phyloP scores from a whole-genome alignment of 176 grass and related monocot genomes.

The Tillandsia fasciculata region DNA sequence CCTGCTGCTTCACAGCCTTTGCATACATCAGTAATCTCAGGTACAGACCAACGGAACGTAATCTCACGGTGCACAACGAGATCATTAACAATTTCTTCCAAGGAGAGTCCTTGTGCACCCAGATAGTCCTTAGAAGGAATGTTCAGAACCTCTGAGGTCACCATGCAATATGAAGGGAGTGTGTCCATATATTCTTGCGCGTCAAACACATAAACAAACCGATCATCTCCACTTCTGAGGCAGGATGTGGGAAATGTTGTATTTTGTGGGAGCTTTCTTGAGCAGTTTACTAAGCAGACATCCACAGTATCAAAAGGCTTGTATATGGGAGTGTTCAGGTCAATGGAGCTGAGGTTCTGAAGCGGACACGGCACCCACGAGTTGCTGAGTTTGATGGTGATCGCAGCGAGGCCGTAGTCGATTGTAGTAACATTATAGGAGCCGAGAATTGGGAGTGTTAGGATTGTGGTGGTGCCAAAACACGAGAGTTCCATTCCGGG shows the following conservation, averaged over 20 bases:
- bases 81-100: not conserved
- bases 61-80: constrained; percentile 20
- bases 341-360: constrained; percentile 14
- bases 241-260: no score
- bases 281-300: constrained; percentile 23
- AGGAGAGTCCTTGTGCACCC: not conserved
- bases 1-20: constrained; percentile 12
- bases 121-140: constrained; percentile 3
- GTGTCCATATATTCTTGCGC: not conserved
- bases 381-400: constrained; percentile 1
- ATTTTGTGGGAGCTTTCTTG: constrained; percentile 6
- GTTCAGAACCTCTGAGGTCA: constrained; percentile 2
- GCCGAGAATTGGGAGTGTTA: constrained; percentile 24
- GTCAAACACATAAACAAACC: constrained; percentile 16
- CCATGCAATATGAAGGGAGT: constrained; percentile 28
- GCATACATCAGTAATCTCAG: constrained; percentile 18
- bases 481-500: constrained; percentile 45
- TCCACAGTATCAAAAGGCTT: no score
- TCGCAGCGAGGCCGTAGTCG: constrained; percentile 6
- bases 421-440: constrained; percentile 30
- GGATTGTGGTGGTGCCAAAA: constrained; percentile 20
- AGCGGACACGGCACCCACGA: constrained; percentile 26
- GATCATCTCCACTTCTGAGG: not conserved
- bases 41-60: constrained; percentile 7
- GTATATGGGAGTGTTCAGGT: constrained; percentile 25